These are phyloP conservation scores for Coprinopsis cinerea DNA, from an alignment of 768 basidiomycete genomes.

Conservation along the genomic window DNA sequence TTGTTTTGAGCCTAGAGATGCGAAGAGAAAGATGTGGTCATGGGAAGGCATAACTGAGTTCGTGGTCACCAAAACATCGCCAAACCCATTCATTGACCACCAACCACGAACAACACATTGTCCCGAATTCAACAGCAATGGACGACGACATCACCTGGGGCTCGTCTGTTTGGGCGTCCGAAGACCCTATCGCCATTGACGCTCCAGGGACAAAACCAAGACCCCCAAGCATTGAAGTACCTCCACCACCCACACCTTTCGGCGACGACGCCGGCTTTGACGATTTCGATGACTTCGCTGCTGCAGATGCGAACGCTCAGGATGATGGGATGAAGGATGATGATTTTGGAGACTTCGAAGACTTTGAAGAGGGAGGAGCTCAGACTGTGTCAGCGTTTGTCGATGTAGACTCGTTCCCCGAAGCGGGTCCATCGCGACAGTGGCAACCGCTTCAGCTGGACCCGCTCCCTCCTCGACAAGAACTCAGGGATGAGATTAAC, in stretches of 20 bases:
- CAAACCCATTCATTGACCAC: not conserved
- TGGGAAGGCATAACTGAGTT: conserved; percentile 21
- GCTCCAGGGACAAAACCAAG: conserved; percentile 21
- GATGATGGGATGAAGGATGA: conserved; percentile 52
- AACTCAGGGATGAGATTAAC: conserved; percentile 58
- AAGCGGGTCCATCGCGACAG: conserved; percentile 38
- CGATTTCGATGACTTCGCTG: conserved; percentile 61
- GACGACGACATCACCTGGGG: conserved; percentile 71
- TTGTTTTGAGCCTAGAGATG: conserved; percentile 42
- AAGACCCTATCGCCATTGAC: conserved; percentile 27
- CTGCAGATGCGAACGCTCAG: conserved; percentile 32
- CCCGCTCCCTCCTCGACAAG: conserved; percentile 53
- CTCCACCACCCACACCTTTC: conserved; percentile 17
- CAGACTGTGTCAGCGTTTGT: conserved; percentile 1
- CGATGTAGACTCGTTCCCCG: conserved; percentile 16
- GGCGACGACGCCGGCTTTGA: conserved; percentile 37
- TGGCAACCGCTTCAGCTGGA: conserved; percentile 64
- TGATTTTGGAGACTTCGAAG: conserved; percentile 84
- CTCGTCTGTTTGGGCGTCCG: conserved; percentile 66
- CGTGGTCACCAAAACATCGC: conserved; percentile 1
- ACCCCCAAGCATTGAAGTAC: conserved; percentile 15
- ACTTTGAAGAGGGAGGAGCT: conserved; percentile 51
- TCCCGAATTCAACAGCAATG: conserved; percentile 29
- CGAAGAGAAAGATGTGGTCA: conserved; percentile 55
- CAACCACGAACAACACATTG: not conserved